Conservation (phyloP, 2,329 filamentous ascomycete genomes). For the Pseudogymnoascus sp. region DNA sequence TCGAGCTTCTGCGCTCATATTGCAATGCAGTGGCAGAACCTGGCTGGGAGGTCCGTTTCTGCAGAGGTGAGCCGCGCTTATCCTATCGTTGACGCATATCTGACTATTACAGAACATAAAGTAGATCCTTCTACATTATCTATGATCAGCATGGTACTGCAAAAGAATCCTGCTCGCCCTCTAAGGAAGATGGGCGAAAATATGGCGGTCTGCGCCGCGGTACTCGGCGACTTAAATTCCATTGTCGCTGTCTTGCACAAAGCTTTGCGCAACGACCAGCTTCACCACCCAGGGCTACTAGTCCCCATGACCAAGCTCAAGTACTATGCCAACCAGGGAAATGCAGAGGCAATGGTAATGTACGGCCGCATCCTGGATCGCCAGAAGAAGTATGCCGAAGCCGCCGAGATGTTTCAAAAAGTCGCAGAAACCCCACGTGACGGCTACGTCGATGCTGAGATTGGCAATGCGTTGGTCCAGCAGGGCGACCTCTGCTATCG, state of each 20-base stretch:
- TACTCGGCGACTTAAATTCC: slow-evolving; percentile 24
- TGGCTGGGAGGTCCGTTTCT: background rate
- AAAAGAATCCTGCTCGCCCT: slow-evolving; percentile 13
- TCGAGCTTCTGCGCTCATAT: slow-evolving; percentile 22
- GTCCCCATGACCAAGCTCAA: slow-evolving; percentile 18
- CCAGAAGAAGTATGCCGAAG: slow-evolving; percentile 18
- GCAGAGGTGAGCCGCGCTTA: slow-evolving; percentile 17
- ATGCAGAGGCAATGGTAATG: slow-evolving; percentile 26
- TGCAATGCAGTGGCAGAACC: background rate
- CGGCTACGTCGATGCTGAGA: slow-evolving; percentile 20
- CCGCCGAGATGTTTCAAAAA: slow-evolving; percentile 22
- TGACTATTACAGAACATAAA: slow-evolving; percentile 18
- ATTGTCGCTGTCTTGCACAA: slow-evolving; percentile 20
- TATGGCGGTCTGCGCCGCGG: slow-evolving; percentile 22
- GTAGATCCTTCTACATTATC: slow-evolving; percentile 20
- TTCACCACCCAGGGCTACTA: slow-evolving; percentile 12
- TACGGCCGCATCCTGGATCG: slow-evolving; percentile 23
- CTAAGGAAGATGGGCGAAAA: slow-evolving; percentile 21
- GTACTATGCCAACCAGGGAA: slow-evolving; percentile 20
- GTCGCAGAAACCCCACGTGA: slow-evolving; percentile 19
- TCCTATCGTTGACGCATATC: background rate
- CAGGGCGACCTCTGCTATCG: slow-evolving; percentile 21
- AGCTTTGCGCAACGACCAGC: slow-evolving; percentile 12
- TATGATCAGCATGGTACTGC: slow-evolving; percentile 22
- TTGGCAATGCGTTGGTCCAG: slow-evolving; percentile 21